Conservation (phyloP, 2,329 filamentous ascomycete species). For the Colletotrichum noveboracense region DNA sequence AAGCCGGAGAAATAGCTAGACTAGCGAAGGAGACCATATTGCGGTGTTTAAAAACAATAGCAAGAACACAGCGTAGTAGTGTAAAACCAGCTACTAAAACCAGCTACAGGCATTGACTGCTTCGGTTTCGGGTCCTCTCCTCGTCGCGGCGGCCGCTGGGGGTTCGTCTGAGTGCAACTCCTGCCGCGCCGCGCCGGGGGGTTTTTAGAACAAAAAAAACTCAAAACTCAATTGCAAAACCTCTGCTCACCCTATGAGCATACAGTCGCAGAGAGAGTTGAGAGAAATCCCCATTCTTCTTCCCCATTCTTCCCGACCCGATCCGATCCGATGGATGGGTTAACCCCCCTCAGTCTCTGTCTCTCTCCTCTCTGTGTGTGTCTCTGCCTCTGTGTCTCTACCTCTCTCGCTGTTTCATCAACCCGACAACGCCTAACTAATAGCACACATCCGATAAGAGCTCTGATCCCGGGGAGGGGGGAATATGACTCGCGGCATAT, state of each 20-base stretch:
- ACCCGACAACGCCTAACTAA: background rate
- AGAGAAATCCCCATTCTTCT: background rate
- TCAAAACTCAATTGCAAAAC: background rate
- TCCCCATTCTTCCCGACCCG: background rate
- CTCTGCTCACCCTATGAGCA: background rate
- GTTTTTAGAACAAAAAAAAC: background rate
- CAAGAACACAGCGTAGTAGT: background rate
- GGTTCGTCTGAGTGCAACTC: background rate
- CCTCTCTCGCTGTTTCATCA: background rate
- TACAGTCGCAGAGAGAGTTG: background rate
- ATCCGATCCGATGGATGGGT: background rate
- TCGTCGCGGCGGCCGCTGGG: background rate
- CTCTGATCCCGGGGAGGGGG: background rate
- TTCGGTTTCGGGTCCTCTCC: background rate
- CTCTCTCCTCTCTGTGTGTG: background rate
- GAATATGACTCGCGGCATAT: conserved; percentile 4
- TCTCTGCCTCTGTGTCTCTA: background rate
- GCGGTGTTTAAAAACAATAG: background rate
- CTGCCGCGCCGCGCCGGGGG: background rate
- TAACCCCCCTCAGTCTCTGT: background rate
- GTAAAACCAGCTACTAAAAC: background rate
- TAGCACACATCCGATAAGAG: background rate
- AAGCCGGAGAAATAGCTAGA: background rate
- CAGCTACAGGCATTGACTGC: background rate
- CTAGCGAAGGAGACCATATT: background rate